Base-by-base conservation (phyloP, 164 flowering plant species). In the Macadamia integrifolia region DNA sequence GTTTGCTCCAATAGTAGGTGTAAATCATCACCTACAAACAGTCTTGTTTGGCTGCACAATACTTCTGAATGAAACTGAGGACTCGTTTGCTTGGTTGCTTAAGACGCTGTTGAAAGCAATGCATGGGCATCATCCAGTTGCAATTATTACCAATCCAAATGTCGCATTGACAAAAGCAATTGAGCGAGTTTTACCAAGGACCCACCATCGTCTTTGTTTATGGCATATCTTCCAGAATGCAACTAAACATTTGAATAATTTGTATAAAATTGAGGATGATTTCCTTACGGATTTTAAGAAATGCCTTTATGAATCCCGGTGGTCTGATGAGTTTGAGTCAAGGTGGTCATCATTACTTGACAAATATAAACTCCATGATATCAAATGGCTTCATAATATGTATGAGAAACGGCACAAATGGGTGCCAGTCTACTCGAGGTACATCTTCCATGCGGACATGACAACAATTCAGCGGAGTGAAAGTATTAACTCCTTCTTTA, bases 21-120 rank as follows among this genome's bases (percentile, higher is more conserved):
- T 57, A 18, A 57, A 57, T 57, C 59, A 57, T 57, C 59, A 57
- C 59, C 59, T 18, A 23, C 59, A 57, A 14, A 57, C 59, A 57
- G 30, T 57, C 30, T 57, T 57, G 30, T 23, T 57, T 18, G 59
- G 59, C 18, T 57, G 30, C 18, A 30, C 59, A 57, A 57, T 57
- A 57, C 30, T 57, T 57, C 15, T 23, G 0, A 57, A 6, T 23
- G 29, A 57, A 57, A 57, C 29, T 18, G 59, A 57, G 59, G 30
- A 57, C 1, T 57, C 59, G 7, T 18, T 57, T 18, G 59, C 15
- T 57, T 57, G 59, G 29, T 57, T 57, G 30, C 30, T 57, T 8
- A 29, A 18, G 59, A 57, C 59, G 23, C 23, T 57, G 29, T 57
- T 57, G 59, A 57, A 57, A 18, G 29, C 30, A 23, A 57, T 57